Conservation (phyloP, 1,139 yeast species). For the Yamadazyma atmosphaerica region DNA sequence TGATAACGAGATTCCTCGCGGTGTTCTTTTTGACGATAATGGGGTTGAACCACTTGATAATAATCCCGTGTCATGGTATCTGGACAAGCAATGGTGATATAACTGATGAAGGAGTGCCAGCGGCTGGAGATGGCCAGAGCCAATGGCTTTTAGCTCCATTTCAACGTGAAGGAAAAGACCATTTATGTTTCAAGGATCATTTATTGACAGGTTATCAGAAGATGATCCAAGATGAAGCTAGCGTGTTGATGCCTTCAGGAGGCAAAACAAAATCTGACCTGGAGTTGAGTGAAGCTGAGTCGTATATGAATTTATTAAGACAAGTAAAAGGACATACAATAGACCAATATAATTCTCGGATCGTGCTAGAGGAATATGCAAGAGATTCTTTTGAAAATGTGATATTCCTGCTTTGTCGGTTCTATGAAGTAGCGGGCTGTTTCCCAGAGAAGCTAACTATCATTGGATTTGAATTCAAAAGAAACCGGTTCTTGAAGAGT, state of each 20-base stretch:
- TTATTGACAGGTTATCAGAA: slow-evolving; percentile 38
- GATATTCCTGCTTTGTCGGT: slow-evolving; percentile 60
- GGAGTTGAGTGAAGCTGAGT: slow-evolving; percentile 62
- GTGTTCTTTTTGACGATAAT: not conserved
- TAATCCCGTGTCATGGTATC: slow-evolving; percentile 70
- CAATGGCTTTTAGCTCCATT: slow-evolving; percentile 71
- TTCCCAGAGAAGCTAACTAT: slow-evolving; percentile 59
- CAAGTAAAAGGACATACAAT: slow-evolving; percentile 8
- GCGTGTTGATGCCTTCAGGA: slow-evolving; percentile 61
- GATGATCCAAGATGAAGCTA: slow-evolving; percentile 26
- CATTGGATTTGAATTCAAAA: slow-evolving; percentile 75
- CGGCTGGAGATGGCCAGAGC: slow-evolving; percentile 21
- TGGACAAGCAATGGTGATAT: slow-evolving; percentile 47
- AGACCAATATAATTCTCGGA: not conserved
- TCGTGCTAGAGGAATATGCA: slow-evolving; percentile 63
- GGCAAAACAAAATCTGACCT: slow-evolving; percentile 64
- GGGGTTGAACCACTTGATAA: slow-evolving; percentile 32
- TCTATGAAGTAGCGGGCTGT: slow-evolving; percentile 41
- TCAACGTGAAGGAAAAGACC: slow-evolving; percentile 70
- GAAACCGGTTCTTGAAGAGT: slow-evolving; percentile 51
- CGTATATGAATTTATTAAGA: slow-evolving; percentile 48
- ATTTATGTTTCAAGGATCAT: slow-evolving; percentile 66
- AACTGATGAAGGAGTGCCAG: slow-evolving; percentile 35
- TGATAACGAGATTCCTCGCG: not conserved
- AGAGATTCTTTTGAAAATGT: slow-evolving; percentile 83